Base-by-base conservation (phyloP, 495 filamentous ascomycete species). In the Penicillium atrosanguineum region DNA sequence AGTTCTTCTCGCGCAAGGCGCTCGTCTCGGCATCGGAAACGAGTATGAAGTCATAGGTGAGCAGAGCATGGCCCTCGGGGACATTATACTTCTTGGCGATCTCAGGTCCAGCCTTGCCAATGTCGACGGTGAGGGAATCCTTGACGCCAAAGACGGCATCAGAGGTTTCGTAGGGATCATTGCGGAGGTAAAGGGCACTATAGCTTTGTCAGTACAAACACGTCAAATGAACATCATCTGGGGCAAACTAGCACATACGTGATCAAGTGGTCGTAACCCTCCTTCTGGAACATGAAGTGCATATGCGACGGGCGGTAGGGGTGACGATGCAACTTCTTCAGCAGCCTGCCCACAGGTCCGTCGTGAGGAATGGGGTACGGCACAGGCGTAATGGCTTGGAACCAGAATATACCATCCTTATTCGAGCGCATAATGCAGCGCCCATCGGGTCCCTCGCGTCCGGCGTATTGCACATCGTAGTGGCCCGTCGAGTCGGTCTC, bases 141-240 rank as follows among this genome's bases (percentile, higher is more conserved):
- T 97, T 96, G 45, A 96, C 92, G 19, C 93, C 92, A 56, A 96
- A 96, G 37, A 96, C 92, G 0, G 91, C 89, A 63, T 97, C 92
- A 0, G 88, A 90, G 2, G 85, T 90, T 70, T 94, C 91, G 63
- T 95, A 96, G 1, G 89, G 89, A 59, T 96, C 91, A 28, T 84
- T 85, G 4, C 87, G 82, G 56, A 92, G 72, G 61, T 94, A 97
- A 1, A 97, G 77, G 1, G 91, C 89, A 7, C 84, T 88, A 28
- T 88, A 26, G 29, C 15, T 12, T 21, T 15, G 20, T 61, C 48
- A 50, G 16, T 18, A 60, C 14, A 19, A 19, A 52, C 18, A 12
- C 12, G 18, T 23, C 44, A n/a, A n/a, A n/a, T n/a, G n/a, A n/a
- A n/a, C n/a, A n/a, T n/a, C n/a, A n/a, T n/a, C n/a, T n/a, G n/a